Conservation (phyloP, 2,329 filamentous ascomycete species). For the Knufia fluminis region DNA sequence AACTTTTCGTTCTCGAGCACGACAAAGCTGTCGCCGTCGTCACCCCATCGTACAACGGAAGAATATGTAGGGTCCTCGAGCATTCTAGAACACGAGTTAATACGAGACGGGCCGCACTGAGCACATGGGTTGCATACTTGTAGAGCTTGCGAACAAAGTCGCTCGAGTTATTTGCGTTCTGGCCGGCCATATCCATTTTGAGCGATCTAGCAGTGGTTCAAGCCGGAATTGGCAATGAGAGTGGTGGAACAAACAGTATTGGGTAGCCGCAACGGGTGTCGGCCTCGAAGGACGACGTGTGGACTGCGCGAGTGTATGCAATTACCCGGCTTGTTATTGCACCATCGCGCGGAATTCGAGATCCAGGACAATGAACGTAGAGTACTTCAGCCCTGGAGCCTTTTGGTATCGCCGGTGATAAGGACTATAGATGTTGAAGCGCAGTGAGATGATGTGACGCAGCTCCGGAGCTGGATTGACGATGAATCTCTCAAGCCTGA, state of each 20-base stretch:
- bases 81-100: slow-evolving; percentile 54
- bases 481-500: neutral
- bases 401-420: neutral
- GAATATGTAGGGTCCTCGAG: slow-evolving; percentile 89
- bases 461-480: neutral
- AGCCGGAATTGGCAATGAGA: neutral
- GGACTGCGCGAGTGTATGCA: neutral
- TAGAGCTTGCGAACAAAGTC: slow-evolving; percentile 98
- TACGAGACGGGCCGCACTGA: slow-evolving; percentile 6
- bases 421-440: neutral
- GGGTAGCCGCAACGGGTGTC: neutral
- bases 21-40: slow-evolving; percentile 90
- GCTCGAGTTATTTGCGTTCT: slow-evolving; percentile 69
- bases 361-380: neutral
- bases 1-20: slow-evolving; percentile 98
- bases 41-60: slow-evolving; percentile 89
- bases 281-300: neutral
- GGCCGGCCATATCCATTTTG: slow-evolving; percentile 5
- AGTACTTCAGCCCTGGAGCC: neutral
- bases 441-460: neutral
- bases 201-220: neutral
- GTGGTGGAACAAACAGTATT: neutral
- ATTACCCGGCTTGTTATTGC: slow-evolving; percentile 5
- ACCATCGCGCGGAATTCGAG: slow-evolving; percentile 2
- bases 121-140: slow-evolving; percentile 56